A percentile compares a stretch with the other conserved stretches of the same genome.
Conservation (phyloP, 2,329 filamentous ascomycete species). For the Fusarium sp. region DNA sequence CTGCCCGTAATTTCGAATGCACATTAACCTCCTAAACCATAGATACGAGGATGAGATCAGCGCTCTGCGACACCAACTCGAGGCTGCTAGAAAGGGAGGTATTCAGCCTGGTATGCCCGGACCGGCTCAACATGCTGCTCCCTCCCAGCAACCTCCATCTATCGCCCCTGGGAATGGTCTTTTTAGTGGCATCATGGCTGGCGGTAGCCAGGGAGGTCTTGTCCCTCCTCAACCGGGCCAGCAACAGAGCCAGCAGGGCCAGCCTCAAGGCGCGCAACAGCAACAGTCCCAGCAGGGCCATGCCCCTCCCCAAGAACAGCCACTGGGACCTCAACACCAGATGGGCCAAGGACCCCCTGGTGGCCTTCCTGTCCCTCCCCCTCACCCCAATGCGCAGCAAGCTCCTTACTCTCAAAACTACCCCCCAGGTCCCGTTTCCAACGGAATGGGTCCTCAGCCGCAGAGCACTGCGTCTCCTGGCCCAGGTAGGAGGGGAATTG, state of each 20-base stretch:
- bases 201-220: constrained; percentile 83
- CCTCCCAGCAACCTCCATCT: constrained; percentile 86
- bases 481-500: constrained; percentile 78
- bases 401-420: constrained; percentile 79
- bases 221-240: constrained; percentile 80
- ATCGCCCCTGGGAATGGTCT: constrained; percentile 92
- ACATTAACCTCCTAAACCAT: constrained; percentile 10
- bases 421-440: constrained; percentile 67
- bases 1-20: not conserved
- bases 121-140: constrained; percentile 79
- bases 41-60: constrained; percentile 95
- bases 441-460: constrained; percentile 84
- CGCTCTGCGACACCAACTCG: constrained; percentile 88
- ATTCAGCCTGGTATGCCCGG: constrained; percentile 71
- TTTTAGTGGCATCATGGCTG: constrained; percentile 96
- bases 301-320: constrained; percentile 76
- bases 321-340: constrained; percentile 60
- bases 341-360: constrained; percentile 82
- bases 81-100: constrained; percentile 73
- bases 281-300: constrained; percentile 52
- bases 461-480: constrained; percentile 89
- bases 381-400: constrained; percentile 72
- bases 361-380: constrained; percentile 68
- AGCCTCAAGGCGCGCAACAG: constrained; percentile 61
- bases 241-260: constrained; percentile 62